Evolutionary conservation across 305 asterid species (phyloP).

Genomic region (Salvia sclarea): DNA sequence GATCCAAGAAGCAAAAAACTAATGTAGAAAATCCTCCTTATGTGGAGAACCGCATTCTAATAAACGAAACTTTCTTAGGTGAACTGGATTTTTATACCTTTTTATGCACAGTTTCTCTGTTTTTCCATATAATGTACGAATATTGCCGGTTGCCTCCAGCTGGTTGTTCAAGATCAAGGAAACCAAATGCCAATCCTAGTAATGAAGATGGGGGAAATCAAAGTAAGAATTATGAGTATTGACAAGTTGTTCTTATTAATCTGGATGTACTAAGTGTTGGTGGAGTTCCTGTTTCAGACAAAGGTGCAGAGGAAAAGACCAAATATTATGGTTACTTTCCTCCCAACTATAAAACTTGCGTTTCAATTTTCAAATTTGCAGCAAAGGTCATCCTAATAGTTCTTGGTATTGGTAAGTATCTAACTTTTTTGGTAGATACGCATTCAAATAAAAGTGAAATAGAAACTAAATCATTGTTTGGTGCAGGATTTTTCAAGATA

Average conservation of each 20-base stretch:
- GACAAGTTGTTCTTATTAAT: not conserved
- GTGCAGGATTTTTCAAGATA: conserved; percentile 40
- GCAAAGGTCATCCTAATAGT: conserved; percentile 27
- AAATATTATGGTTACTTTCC: conserved; percentile 24
- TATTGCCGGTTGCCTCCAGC: no score
- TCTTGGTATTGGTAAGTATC: conserved; percentile 31
- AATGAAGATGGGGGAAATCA: not conserved
- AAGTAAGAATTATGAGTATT: not conserved
- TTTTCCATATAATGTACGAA: not conserved
- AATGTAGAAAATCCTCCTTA: conserved; percentile 32
- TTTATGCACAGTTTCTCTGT: not conserved
- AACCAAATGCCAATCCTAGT: not conserved
- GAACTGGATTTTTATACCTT: not conserved
- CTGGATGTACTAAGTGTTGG: no score
- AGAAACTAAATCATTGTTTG: not conserved
- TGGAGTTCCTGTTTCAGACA: not conserved
- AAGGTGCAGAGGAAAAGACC: not conserved
- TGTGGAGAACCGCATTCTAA: not conserved
- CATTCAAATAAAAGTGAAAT: no score
- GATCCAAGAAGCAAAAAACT: not conserved
- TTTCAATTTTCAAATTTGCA: conserved; percentile 25
- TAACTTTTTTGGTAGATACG: not conserved
- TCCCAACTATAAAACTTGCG: conserved; percentile 28
- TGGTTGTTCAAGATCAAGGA: not conserved
- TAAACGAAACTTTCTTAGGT: not conserved